Evolutionary conservation across 768 basidiomycete genomes (phyloP).

Genomic region (Auriscalpium vulgare): DNA sequence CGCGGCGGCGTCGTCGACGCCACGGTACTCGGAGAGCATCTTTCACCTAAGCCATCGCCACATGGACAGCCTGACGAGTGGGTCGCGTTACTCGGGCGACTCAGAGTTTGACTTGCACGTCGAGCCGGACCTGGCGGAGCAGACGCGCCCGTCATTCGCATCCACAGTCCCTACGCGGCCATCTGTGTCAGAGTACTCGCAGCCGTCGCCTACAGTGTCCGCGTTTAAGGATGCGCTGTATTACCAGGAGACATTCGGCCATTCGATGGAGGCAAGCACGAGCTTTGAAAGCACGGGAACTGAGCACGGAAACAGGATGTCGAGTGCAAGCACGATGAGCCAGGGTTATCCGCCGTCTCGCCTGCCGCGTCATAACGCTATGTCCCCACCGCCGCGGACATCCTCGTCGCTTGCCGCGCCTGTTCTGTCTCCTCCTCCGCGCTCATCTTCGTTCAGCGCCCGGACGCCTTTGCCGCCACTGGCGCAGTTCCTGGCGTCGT

Average conservation of each 20-base stretch:
- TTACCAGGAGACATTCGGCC: conserved; percentile 13
- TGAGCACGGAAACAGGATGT: not conserved
- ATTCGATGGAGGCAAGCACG: conserved; percentile 13
- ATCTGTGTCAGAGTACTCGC: conserved; percentile 61
- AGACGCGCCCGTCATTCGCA: conserved; percentile 41
- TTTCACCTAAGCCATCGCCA: not conserved
- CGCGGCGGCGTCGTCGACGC: conserved; percentile 4
- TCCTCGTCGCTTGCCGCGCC: conserved; percentile 14
- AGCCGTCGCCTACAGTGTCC: conserved; percentile 69
- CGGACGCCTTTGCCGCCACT: not conserved
- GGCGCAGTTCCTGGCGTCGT: not conserved
- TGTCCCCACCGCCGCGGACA: conserved; percentile 14
- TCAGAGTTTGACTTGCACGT: conserved; percentile 10
- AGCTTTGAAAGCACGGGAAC: not conserved
- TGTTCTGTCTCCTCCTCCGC: conserved; percentile 11
- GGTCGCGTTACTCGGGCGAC: conserved; percentile 13
- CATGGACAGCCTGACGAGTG: conserved; percentile 14
- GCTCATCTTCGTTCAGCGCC: conserved; percentile 4
- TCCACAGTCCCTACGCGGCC: conserved; percentile 41
- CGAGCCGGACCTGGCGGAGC: conserved; percentile 19
- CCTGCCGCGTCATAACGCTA: not conserved
- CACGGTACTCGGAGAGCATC: not conserved
- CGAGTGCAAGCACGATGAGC: not conserved
- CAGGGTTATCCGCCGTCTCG: not conserved
- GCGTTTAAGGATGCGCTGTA: conserved; percentile 64